A percentile compares a stretch with the other conserved stretches of the same genome.
phyloP scores from a whole-genome alignment of 192 early-diverging fungal genomes.

The Entomortierella parvispora region DNA sequence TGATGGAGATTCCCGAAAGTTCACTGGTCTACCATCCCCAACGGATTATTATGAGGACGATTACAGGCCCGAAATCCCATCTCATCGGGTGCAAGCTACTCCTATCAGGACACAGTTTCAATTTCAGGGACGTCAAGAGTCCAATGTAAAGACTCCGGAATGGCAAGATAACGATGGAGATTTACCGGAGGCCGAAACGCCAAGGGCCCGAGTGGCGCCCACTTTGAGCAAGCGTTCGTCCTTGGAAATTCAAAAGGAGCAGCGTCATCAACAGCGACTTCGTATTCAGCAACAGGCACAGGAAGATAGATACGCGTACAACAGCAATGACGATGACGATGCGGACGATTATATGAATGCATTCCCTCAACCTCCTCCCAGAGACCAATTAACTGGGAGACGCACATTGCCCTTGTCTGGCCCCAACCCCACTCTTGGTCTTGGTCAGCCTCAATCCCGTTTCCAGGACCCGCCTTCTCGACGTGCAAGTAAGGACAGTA shows the following conservation, averaged over 20 bases:
- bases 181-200: background rate
- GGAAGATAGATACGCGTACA: conserved; percentile 14
- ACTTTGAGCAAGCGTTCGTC: background rate
- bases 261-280: conserved; percentile 19
- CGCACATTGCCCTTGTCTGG: no score
- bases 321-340: background rate
- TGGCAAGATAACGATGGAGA: background rate
- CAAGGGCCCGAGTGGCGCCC: background rate
- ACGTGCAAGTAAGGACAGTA: no score
- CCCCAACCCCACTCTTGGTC: no score
- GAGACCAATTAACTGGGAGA: no score
- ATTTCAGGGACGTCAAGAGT: no score
- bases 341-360: background rate
- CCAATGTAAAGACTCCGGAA: no score
- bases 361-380: no score
- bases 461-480: no score
- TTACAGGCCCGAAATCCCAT: conserved; percentile 1
- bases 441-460: no score
- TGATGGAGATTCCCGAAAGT: conserved; percentile 1
- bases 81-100: background rate
- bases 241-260: conserved; percentile 18
- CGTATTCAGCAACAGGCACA: conserved; percentile 25
- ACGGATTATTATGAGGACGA: conserved; percentile 5
- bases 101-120: no score
- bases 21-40: background rate